Evolutionary conservation across 75 land plant species (phyloP), one percentile per base, ranked within the genome.

Genomic region (Isoetes taiwanensis): DNA sequence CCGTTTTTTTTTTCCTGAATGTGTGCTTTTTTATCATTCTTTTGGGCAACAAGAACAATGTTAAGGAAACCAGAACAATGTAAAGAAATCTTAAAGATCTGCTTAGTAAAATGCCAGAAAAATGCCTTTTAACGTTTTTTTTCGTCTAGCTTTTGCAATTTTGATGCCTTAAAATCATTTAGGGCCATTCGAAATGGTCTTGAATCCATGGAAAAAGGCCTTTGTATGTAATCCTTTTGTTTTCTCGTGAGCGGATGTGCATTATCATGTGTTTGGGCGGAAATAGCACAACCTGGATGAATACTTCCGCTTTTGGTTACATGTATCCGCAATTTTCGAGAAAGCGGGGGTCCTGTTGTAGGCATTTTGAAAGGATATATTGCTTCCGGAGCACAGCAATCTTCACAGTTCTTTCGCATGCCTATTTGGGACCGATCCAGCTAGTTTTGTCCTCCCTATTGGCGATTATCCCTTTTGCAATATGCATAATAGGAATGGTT

Each of bases 241-340:
- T n/a, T n/a, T n/a, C n/a, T n/a, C n/a, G n/a, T n/a, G n/a, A n/a
- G 67, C 79, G 82, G 93, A 90, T 90, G 94, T 80, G 94, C 56
- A 58, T 83, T 14, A 71, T 78, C 34, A 43, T 90, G 38, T 83
- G 87, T 37, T 59, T 90, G 87, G 97, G 97, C 34, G 97, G 97
- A 0, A 90, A 90, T 75, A 90, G 97, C 68, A 83, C 82, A 32
- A 90, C 97, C 2, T 90, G 97, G 97, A 90, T 90, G 97, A 90
- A 90, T 80, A 90, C 97, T 24, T 91, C 97, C 6, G 77, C 83
- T n/a, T 14, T 72, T 90, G 30, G 93, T 86, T 32, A 90, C 97
- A 0, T 90, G 86, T 43, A 78, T 90, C 38, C 58, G 97, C 0
- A 90, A 83, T 50, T 90, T 90, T 75, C 59, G 80, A 23, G 64